Percentiles rank a stretch among this genome's conserved stretches.
Evolutionary conservation across 176 grass and related monocot species (phyloP).

Genomic region (Triticum timopheevii): DNA sequence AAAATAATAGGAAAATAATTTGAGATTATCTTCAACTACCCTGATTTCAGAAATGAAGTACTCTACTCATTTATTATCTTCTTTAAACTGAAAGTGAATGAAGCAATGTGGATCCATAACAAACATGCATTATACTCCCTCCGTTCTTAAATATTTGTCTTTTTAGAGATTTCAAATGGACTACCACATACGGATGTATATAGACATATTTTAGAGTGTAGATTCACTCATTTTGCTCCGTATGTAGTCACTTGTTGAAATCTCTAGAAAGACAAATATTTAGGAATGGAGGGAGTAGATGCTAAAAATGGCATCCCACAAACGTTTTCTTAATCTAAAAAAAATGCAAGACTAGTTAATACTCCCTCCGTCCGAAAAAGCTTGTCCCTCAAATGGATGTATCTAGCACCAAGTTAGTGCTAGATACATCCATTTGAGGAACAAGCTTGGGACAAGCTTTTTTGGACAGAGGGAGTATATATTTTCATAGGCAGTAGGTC

Average conservation of each 20-base stretch:
- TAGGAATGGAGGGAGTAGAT: no score
- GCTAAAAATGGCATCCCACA: slow-evolving; percentile 31
- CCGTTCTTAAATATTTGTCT: no score
- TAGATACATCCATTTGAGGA: no score
- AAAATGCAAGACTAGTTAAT: slow-evolving; percentile 12
- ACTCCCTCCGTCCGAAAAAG: background rate
- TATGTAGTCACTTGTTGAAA: no score
- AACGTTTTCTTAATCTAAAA: slow-evolving; percentile 18
- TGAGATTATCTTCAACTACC: background rate
- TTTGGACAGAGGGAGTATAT: background rate
- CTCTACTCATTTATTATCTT: slow-evolving; percentile 13
- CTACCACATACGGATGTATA: no score
- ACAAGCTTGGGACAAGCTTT: no score
- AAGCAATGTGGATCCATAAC: background rate
- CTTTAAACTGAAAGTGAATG: background rate
- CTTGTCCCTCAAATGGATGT: no score
- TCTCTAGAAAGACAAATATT: no score
- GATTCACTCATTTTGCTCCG: no score
- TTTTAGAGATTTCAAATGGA: no score
- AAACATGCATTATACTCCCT: slow-evolving; percentile 31
- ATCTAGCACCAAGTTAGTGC: no score
- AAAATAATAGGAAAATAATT: background rate
- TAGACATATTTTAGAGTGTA: no score
- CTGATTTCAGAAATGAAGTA: background rate
- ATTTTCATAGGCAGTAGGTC: slow-evolving; percentile 28